A percentile compares a stretch with the other conserved stretches of the same genome.
Evolutionary conservation across 306 rosid genomes (phyloP).

Genomic region (Rosa persica): DNA sequence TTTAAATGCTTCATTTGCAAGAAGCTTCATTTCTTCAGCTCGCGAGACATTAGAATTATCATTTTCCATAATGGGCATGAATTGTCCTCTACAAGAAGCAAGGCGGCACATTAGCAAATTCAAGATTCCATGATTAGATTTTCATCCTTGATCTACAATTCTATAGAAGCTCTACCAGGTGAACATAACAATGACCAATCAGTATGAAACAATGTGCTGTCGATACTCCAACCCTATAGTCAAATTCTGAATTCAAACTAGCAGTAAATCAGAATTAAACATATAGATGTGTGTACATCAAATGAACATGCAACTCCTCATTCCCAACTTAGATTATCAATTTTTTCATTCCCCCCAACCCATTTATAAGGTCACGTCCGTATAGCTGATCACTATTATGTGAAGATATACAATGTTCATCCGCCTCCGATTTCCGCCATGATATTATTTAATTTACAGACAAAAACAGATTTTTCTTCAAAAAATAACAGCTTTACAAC

Average conservation of each 20-base stretch:
- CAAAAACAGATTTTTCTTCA: neutral
- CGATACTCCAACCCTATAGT: neutral
- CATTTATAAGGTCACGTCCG: neutral
- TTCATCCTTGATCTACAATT: conserved; percentile 19
- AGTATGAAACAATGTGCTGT: neutral
- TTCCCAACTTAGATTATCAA: neutral
- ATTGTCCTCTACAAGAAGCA: conserved; percentile 27
- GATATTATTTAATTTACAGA: neutral
- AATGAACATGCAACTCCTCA: neutral
- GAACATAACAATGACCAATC: neutral
- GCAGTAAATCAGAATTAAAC: neutral
- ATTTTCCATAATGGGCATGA: conserved; percentile 55
- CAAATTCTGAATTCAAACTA: neutral
- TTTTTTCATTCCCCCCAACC: neutral
- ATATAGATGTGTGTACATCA: neutral
- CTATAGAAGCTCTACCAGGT: conserved; percentile 19
- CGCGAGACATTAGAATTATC: conserved; percentile 45
- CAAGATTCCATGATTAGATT: conserved; percentile 21
- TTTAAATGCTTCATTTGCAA: conserved; percentile 80
- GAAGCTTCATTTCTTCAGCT: conserved; percentile 79
- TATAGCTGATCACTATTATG: neutral
- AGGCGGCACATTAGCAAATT: conserved; percentile 34
- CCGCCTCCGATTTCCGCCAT: too few species aligned
- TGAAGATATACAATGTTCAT: neutral
- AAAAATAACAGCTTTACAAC: neutral